Evolutionary conservation across 1,139 yeast species (phyloP), one percentile per base, ranked within the genome.

Genomic region (Suhomyces chickasaworum): DNA sequence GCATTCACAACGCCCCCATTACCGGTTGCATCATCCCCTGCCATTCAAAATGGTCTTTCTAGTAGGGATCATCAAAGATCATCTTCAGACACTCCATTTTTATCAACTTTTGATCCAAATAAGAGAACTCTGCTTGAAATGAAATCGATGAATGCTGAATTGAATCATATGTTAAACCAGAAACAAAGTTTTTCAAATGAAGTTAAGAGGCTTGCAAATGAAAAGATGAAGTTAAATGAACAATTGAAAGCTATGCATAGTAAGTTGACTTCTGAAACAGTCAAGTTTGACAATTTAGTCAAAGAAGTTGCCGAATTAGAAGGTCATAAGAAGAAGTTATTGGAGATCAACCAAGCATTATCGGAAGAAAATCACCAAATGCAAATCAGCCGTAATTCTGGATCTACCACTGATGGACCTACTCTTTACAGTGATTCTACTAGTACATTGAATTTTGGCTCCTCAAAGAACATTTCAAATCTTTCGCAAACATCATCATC

Each of bases 1-100:
- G 70, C 77, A 1, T 72, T 64, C 53, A 66, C 71, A 3, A 75
- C 81, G 0, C 80, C 81, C 3, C 80, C 81, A 15, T 60, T 77
- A 9, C 76, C 75, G 8, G 51, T 53, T 35, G 37, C 37, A 31
- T 50, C 58, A 12, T 59, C 66, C 12, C 61, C 63, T 8, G 44
- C 55, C 36, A 51, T 46, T 13, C 54, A 46, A 13, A 49, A 22
- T 36, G 37, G 33, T 17, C 41, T 29, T 17, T 40, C 32, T 23
- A 27, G 20, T 22, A 50, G 59, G 33, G 64, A 59, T 8, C 77
- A 69, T 50, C 63, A 64, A 29, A 68, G 80, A 46, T 69, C 78
- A 2, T 60, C 68, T 4, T 68, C 77, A 2, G 78, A 73, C 49
- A 61, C 76, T 3, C 69, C 67, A 15, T 62, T 62, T 42, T 51